These are phyloP conservation scores for Emericellopsis cladophorae DNA, from an alignment of 2,329 filamentous ascomycete species.

Conservation along the genomic window DNA sequence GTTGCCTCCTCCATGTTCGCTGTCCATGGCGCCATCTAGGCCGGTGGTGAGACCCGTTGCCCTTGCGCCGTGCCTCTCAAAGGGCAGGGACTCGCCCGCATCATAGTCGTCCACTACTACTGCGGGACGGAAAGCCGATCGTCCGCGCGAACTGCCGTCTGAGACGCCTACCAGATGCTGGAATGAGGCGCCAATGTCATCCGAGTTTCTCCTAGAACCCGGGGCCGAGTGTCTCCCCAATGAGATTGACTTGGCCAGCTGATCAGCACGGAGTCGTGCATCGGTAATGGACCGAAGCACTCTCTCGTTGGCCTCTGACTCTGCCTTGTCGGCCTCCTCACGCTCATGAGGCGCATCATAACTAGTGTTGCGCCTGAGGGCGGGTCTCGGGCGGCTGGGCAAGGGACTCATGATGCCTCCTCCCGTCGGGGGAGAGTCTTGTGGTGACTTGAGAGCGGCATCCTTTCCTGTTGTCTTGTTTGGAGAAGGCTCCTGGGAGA, in stretches of 20 bases:
- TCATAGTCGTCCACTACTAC: conserved; percentile 4
- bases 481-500: conserved; percentile 14
- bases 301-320: conserved; percentile 20
- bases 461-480: background rate
- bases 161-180: conserved; percentile 17
- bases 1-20: too few relatives aligned
- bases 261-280: conserved; percentile 24
- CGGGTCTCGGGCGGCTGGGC: conserved; percentile 15
- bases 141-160: conserved; percentile 7
- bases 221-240: conserved; percentile 23
- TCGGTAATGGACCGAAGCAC: conserved; percentile 25
- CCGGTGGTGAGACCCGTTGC: background rate
- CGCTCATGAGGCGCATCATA: conserved; percentile 26
- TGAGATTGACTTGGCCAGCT: conserved; percentile 24
- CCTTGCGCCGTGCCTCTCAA: background rate
- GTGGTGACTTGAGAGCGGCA: background rate
- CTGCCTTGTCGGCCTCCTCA: conserved; percentile 24
- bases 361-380: conserved; percentile 28
- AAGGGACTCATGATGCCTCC: background rate
- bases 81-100: background rate
- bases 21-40: too few relatives aligned
- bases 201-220: conserved; percentile 21
- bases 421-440: background rate
- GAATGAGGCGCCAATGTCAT: conserved; percentile 17
- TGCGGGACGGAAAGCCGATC: background rate